Evolutionary conservation across 257 asterid genomes (phyloP), one percentile per base, ranked within the genome.

Genomic region (Paulownia fortunei): DNA sequence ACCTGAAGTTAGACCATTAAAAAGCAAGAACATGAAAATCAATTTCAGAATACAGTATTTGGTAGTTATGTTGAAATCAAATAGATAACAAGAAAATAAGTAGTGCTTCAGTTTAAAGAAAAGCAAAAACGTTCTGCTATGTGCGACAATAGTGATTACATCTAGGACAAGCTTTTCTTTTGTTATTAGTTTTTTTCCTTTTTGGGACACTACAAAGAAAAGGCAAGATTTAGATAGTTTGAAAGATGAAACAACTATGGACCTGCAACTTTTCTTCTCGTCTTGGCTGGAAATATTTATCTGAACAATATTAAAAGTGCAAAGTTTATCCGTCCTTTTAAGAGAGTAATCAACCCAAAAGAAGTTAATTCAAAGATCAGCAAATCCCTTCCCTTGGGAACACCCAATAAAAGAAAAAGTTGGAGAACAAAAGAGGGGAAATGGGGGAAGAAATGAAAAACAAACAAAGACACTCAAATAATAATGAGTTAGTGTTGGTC

Each of bases 1-100:
- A 89, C 97, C 95, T 91, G 70, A 61, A 77, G 67, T 32, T 64
- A 69, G 60, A 39, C 8, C 39, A 24, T 62, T 19, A 24, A 49
- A 47, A 9, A 18, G 23, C 27, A 65, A 49, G 54, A 49, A 39
- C 59, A 30, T 19, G 36, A 36, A 72, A 47, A 10, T 4, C 30
- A 19, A 12, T 8, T 75, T 13, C 75, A 36, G 8, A 8, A 19
- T n/a, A 41, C 15, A 74, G 8, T 27, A 61, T 46, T 64, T 47
- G 49, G 62, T 30, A 39, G 16, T 19, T 51, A 16, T 47, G n/a
- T 30, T 24, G 61, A 65, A 16, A 46, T 30, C 71, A 63, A 49
- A 47, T 7, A 12, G 13, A 60, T 73, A 24, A 27, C 24, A 42
- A 58, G 65, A 56, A 5, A 58, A 13, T 8, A 9, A 15, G 1